A percentile compares a stretch with the other conserved stretches of the same genome.
These are phyloP conservation scores for Rhizophagus clarus DNA, from an alignment of 192 early-diverging fungal species.

Conservation along the genomic window DNA sequence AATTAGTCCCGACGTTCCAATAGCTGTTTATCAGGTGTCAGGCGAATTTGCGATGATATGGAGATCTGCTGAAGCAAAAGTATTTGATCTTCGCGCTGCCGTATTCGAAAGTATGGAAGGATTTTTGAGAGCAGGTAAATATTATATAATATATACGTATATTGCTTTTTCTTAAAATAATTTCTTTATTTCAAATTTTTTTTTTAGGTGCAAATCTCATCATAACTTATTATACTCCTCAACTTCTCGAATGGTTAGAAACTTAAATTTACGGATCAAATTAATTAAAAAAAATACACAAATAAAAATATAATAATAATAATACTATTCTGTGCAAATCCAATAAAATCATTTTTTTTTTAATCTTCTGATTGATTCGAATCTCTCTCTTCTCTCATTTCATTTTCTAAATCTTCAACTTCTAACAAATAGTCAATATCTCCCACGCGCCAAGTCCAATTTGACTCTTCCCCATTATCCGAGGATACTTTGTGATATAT, in stretches of 20 bases:
- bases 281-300: background rate
- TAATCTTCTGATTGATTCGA: background rate
- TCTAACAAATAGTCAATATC: constrained; percentile 51
- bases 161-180: background rate
- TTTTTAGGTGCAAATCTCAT: constrained; percentile 72
- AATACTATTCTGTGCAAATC: too few relatives aligned
- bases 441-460: constrained; percentile 44
- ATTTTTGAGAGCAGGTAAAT: constrained; percentile 77
- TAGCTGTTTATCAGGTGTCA: constrained; percentile 96
- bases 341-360: too few relatives aligned
- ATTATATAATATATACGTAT: background rate
- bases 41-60: constrained; percentile 85
- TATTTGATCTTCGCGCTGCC: constrained; percentile 79
- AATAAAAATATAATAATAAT: too few relatives aligned
- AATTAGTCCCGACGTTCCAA: constrained; percentile 78
- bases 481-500: background rate
- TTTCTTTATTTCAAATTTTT: background rate
- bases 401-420: constrained; percentile 35
- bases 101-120: constrained; percentile 86
- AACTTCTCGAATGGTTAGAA: constrained; percentile 89
- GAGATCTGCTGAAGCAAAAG: constrained; percentile 80
- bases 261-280: constrained; percentile 11
- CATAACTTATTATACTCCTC: constrained; percentile 96
- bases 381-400: background rate
- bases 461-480: constrained; percentile 3